Evolutionary conservation across 1,139 yeast genomes (phyloP).

Genomic region (Fermentozyma sake): DNA sequence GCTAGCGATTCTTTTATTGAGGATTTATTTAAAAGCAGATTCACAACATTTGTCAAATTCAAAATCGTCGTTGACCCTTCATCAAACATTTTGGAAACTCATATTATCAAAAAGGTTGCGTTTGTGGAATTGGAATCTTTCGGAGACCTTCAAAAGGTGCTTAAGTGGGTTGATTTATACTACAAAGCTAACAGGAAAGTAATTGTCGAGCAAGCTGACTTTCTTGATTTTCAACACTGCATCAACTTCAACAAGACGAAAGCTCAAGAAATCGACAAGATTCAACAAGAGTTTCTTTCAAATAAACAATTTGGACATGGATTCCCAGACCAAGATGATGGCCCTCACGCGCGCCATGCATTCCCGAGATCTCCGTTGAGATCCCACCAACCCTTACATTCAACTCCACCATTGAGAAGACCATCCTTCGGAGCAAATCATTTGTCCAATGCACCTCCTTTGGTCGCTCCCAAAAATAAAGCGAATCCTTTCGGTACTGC

Average conservation of each 20-base stretch:
- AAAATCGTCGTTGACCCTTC: slow-evolving; percentile 42
- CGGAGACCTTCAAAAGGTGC: slow-evolving; percentile 43
- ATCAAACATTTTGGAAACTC: slow-evolving; percentile 37
- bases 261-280: slow-evolving; percentile 23
- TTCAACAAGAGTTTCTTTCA: slow-evolving; percentile 28
- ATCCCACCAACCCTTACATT: slow-evolving; percentile 2
- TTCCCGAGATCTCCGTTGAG: slow-evolving; percentile 5
- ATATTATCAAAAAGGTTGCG: slow-evolving; percentile 48
- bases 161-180: slow-evolving; percentile 44
- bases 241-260: slow-evolving; percentile 38
- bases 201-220: slow-evolving; percentile 43
- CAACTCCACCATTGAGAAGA: slow-evolving; percentile 1
- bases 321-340: neutral
- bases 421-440: neutral
- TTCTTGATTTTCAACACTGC: slow-evolving; percentile 44
- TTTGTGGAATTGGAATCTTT: slow-evolving; percentile 52
- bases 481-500: slow-evolving; percentile 46
- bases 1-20: slow-evolving; percentile 35
- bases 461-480: slow-evolving; percentile 22
- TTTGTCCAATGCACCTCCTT: slow-evolving; percentile 4
- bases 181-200: slow-evolving; percentile 40
- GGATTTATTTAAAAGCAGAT: slow-evolving; percentile 42
- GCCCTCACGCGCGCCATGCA: slow-evolving; percentile 1
- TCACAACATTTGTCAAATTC: slow-evolving; percentile 35
- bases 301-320: slow-evolving; percentile 12